Base-by-base conservation (phyloP, 305 asterid genomes). In the Fraxinus angustifolia region DNA sequence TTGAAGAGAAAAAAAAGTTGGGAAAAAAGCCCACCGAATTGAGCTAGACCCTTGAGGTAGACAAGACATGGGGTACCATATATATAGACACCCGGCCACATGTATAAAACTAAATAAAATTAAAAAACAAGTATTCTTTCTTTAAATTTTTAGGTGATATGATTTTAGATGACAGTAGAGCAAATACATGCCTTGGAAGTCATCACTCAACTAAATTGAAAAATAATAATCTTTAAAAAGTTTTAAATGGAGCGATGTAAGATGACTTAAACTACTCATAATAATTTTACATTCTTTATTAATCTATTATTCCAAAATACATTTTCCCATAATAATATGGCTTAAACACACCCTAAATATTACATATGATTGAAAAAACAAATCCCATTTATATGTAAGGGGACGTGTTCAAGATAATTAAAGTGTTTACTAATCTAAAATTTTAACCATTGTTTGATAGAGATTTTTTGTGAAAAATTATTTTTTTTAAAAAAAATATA, bases 1-100 rank as follows among this genome's bases (percentile, higher is more conserved):
- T 56, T 56, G 28, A 56, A 40, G 0, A 0, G 2, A 8, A 62
- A 6, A 53, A 17, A 17, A 12, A 21, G 65, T 78, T 28, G 87
- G 93, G 83, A 56, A 87, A 87, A 92, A 91, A 91, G 92, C 95
- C 87, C 94, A 78, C 90, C 76, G 83, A 38, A 45, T 85, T 90
- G 93, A 94, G 98, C 96, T 91, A 83, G 91, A 93, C 91, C 93
- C 93, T 89, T 84, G 93, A 86, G 84, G 72, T 48, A 33, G 48
- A 36, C 77, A 82, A 62, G 0, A 34, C 21, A 40, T 31, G 40
- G 83, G 82, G 87, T 79, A 58, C 72, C 42, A 60, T 86, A 92
- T 90, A 86, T 94, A 94, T 94, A 91, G 70, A 19, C 7, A 77
- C 10, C 76, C 67, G 8, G n/a, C 19, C 12, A 33, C 12, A n/a